A percentile compares a stretch with the other conserved stretches of the same genome.
Evolutionary conservation across 129 eudicot species (phyloP).

Genomic region (Arctium lappa): DNA sequence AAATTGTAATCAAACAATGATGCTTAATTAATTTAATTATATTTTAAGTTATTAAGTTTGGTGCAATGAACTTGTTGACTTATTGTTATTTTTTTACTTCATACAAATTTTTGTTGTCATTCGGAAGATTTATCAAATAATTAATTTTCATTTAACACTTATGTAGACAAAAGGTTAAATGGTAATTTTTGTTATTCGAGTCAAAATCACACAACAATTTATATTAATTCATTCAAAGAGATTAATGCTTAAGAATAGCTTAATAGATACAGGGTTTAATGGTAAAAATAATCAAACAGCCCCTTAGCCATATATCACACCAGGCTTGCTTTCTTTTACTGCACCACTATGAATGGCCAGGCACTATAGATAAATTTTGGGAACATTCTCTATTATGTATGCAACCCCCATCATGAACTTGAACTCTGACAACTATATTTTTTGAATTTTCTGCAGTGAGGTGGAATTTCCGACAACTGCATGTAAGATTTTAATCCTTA

Average conservation of each 20-base stretch:
- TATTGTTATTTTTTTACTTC: no score
- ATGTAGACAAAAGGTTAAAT: not conserved
- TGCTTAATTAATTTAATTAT: not conserved
- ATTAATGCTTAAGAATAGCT: no score
- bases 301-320: not conserved
- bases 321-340: not conserved
- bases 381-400: no score
- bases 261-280: not conserved
- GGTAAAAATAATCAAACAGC: not conserved
- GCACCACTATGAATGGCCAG: not conserved
- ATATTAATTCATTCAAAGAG: not conserved
- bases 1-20: not conserved
- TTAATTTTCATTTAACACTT: not conserved
- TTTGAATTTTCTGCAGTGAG: conserved; percentile 47
- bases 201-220: not conserved
- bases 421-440: conserved; percentile 17
- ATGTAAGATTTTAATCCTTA: conserved; percentile 49
- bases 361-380: not conserved
- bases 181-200: not conserved
- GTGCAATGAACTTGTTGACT: not conserved
- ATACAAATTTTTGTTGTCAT: no score
- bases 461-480: conserved; percentile 65
- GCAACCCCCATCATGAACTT: not conserved
- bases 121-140: not conserved
- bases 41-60: not conserved